Conservation (phyloP, 139 green algal species). For the Chlamydomonas sp. region DNA sequence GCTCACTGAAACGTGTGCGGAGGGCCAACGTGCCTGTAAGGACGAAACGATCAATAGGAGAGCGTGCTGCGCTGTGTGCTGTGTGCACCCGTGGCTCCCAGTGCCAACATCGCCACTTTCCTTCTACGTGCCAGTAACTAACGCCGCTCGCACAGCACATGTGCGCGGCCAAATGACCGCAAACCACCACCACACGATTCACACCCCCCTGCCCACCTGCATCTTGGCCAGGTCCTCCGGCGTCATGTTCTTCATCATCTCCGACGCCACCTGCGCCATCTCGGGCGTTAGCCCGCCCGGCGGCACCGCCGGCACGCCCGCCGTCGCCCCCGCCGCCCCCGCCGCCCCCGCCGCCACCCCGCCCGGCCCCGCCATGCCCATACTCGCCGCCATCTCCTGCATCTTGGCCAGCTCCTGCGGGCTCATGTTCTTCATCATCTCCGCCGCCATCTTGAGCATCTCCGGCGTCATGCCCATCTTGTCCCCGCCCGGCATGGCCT, state of each 20-base stretch:
- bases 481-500: neutral
- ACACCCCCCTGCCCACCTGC: neutral
- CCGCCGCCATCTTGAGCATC: constrained; percentile 24
- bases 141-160: too few relatives aligned
- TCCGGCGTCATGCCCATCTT: constrained; percentile 15
- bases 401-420: constrained; percentile 23
- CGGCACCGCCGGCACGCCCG: neutral
- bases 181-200: too few relatives aligned
- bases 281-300: neutral
- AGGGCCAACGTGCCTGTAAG: too few relatives aligned
- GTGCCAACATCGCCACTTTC: too few relatives aligned
- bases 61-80: too few relatives aligned
- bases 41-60: too few relatives aligned
- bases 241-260: constrained; percentile 23
- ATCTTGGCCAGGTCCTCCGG: constrained; percentile 37
- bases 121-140: too few relatives aligned
- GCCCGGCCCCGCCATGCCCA: neutral
- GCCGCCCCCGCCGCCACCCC: neutral
- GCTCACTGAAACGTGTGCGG: too few relatives aligned
- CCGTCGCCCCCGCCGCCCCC: neutral
- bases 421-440: constrained; percentile 45
- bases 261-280: constrained; percentile 4
- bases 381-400: constrained; percentile 10
- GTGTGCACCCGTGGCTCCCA: too few relatives aligned
- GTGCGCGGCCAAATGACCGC: too few relatives aligned